Evolutionary conservation across 2,329 filamentous ascomycete genomes (phyloP), one percentile per base, ranked within the genome.

Genomic region (Colletotrichum noveboracense): DNA sequence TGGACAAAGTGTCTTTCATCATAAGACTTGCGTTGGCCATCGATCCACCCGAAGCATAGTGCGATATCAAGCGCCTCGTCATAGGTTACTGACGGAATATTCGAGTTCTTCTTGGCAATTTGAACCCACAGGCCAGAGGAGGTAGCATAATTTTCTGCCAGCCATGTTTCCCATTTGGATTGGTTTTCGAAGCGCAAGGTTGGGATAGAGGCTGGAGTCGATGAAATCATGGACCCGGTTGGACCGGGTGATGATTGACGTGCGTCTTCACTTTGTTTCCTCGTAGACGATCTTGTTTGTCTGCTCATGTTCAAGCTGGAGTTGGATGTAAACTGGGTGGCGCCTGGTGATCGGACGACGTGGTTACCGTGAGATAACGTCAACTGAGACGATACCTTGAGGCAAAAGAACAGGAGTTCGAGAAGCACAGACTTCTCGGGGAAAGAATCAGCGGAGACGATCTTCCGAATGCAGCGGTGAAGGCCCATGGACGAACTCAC

Each of bases 21-120:
- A 62, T 85, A 80, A 5, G 83, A 73, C 21, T 83, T 83, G 3
- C 86, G 86, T 78, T 91, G 90, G 1, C 91, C 90, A 79, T 93
- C 91, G 72, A 93, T 93, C 91, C 91, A 93, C 56, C 91, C 91
- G 79, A 89, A 89, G 80, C 91, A 92, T 8, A 93, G 85, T 2
- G 91, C 90, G 38, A 85, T 82, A 79, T 92, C 88, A 21, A 93
- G 85, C 1, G 91, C 91, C 79, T 91, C 83, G 75, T 79, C 86
- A 79, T 88, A 87, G 18, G 85, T 86, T 16, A 91, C 81, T 0
- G 88, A 88, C 1, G 84, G 77, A n/a, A 85, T 81, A 5, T 81
- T 80, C 2, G 86, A 85, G 24, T 80, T 71, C 73, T 89, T 91
- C 73, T 91, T 91, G 62, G 85, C 85, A 28, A 90, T 82, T 66